Conservation (phyloP, 352 stramenopile species). For the Albugo candida region DNA sequence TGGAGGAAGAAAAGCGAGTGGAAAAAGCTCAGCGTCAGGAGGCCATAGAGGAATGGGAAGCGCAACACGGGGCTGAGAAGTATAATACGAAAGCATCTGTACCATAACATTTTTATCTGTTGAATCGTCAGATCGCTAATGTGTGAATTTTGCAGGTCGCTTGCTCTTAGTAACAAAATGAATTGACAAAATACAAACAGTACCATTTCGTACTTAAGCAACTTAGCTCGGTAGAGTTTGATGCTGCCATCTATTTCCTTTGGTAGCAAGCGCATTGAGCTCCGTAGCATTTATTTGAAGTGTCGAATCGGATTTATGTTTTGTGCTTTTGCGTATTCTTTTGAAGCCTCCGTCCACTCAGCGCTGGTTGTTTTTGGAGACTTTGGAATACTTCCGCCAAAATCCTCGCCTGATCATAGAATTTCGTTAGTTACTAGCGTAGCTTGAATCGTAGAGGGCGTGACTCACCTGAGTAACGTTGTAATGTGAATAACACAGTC, state of each 20-base stretch:
- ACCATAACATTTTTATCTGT: too few relatives aligned
- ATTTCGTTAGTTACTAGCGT: not conserved
- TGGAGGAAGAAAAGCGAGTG: slow-evolving; percentile 22
- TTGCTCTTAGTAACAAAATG: not conserved
- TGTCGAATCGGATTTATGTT: slow-evolving; percentile 71
- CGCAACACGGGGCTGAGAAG: too few relatives aligned
- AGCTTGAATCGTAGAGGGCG: not conserved
- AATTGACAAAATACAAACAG: slow-evolving; percentile 6
- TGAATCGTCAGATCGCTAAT: too few relatives aligned
- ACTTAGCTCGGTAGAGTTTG: not conserved
- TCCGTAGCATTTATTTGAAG: slow-evolving; percentile 20
- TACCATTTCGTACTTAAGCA: not conserved
- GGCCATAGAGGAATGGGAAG: slow-evolving; percentile 36
- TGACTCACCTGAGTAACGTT: slow-evolving; percentile 45
- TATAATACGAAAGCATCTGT: too few relatives aligned
- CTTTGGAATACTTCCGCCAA: slow-evolving; percentile 25
- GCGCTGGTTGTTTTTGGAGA: slow-evolving; percentile 45
- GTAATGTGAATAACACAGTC: slow-evolving; percentile 22
- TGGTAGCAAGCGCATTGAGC: not conserved
- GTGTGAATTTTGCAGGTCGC: too few relatives aligned
- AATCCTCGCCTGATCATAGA: slow-evolving; percentile 24
- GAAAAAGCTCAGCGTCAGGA: slow-evolving; percentile 24
- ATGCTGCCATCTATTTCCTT: not conserved
- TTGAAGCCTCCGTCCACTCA: slow-evolving; percentile 53
- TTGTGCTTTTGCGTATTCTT: slow-evolving; percentile 59